Conservation (phyloP, 257 asterid genomes). For the Echium plantagineum region DNA sequence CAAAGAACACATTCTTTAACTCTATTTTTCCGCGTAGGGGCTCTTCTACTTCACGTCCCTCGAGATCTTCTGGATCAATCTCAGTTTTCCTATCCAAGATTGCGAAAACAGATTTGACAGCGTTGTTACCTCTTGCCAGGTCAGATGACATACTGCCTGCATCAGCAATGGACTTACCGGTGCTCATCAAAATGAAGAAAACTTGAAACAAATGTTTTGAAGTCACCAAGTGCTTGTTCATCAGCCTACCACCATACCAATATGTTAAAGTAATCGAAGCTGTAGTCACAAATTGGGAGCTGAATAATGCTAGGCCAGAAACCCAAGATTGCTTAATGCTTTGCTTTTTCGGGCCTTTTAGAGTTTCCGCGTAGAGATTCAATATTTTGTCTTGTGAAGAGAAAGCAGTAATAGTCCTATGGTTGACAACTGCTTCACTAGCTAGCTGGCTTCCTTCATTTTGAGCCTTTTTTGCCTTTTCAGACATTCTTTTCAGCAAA, state of each 20-base stretch:
- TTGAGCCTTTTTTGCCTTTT: constrained; percentile 46
- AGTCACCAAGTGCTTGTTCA: constrained; percentile 34
- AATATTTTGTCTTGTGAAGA: constrained; percentile 53
- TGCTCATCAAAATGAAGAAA: constrained; percentile 67
- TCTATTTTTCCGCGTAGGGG: constrained; percentile 37
- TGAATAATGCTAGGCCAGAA: constrained; percentile 42
- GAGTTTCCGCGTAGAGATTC: constrained; percentile 31
- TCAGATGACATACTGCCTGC: constrained; percentile 77
- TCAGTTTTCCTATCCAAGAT: constrained; percentile 37
- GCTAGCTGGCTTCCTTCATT: constrained; percentile 65
- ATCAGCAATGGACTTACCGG: constrained; percentile 67
- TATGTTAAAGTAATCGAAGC: constrained; percentile 48
- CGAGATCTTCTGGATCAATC: constrained; percentile 44
- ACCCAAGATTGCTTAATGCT: constrained; percentile 60
- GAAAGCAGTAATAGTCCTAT: constrained; percentile 61
- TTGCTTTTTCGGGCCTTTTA: constrained; percentile 33
- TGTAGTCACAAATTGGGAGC: constrained; percentile 47
- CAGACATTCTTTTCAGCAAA: constrained; percentile 51
- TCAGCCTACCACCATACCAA: constrained; percentile 76
- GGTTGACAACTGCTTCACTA: constrained; percentile 65
- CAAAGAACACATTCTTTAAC: constrained; percentile 32
- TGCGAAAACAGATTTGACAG: constrained; percentile 38
- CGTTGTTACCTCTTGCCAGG: constrained; percentile 52
- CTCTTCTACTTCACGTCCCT: constrained; percentile 21
- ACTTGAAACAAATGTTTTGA: constrained; percentile 55